Evolutionary conservation across 495 filamentous ascomycete species (phyloP), one percentile per base, ranked within the genome.

Genomic region (Hapsidospora chrysogenum): DNA sequence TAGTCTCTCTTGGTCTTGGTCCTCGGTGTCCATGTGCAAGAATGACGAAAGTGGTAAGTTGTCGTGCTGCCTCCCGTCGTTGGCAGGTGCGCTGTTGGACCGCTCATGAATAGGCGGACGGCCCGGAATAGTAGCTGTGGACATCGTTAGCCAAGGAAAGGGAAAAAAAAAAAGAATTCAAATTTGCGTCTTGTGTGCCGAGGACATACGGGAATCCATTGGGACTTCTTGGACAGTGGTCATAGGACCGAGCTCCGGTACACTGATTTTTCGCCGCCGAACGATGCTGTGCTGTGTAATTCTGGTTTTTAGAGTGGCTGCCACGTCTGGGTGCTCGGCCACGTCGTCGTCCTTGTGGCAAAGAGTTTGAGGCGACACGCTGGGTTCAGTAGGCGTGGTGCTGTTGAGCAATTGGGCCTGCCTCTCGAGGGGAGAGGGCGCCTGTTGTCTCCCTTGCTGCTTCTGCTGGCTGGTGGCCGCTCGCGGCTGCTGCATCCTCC

Each of bases 161-260:
- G 18, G n/a, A 13, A 10, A 19, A 29, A 7, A 17, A 7, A 20
- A 13, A 15, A 19, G 21, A 22, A 23, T n/a, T 21, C 31, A 25
- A 5, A 13, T 16, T 7, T 33, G 7, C 13, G n/a, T n/a, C 6
- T 11, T 26, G 17, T 17, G 13, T 20, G 15, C 11, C 15, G 14
- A 9, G n/a, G 2, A 65, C 78, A 61, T 68, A 84, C 78, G 78
- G 48, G 78, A 82, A 53, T 84, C 78, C 63, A 81, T 71, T 28
- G 66, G 53, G 31, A 63, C 50, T 45, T 80, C 78, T 39, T 76
- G 73, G 9, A 78, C 72, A 2, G 73, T 78, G 4, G 72, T 72
- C 72, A 78, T 75, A 27, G 69, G 66, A 3, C 70, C 75, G 17
- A 79, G 48, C 34, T 78, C 77, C 9, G 74, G 64, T 5, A 74